Conservation (phyloP, 2,329 filamentous ascomycete species). For the Xylariomycetidae sp. region DNA sequence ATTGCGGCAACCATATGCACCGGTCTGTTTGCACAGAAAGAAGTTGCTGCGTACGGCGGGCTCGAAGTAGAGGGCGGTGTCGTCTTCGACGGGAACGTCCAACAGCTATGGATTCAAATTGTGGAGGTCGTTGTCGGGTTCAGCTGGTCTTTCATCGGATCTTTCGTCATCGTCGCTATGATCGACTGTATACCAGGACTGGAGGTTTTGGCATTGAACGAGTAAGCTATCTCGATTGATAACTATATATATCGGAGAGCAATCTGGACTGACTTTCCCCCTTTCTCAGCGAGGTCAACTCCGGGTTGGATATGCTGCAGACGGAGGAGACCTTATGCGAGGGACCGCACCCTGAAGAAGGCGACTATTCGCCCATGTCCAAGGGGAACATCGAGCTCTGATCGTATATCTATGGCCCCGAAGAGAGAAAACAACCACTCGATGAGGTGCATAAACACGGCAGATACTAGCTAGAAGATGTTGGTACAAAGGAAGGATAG, state of each 20-base stretch:
- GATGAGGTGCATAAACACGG: too few species aligned
- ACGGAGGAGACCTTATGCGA: constrained; percentile 44
- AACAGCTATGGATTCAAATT: constrained; percentile 45
- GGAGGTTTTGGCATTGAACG: constrained; percentile 46
- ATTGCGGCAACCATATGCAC: constrained; percentile 46
- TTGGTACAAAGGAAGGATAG: too few species aligned
- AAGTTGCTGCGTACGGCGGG: constrained; percentile 46
- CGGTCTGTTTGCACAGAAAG: constrained; percentile 44
- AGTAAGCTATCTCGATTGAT: constrained; percentile 31
- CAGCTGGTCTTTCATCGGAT: constrained; percentile 44
- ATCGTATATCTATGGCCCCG: too few species aligned
- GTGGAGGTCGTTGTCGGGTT: constrained; percentile 48
- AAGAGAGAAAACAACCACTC: too few species aligned
- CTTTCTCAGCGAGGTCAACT: constrained; percentile 36
- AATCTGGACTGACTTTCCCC: constrained; percentile 5
- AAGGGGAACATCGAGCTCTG: constrained; percentile 12
- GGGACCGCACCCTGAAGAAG: constrained; percentile 17
- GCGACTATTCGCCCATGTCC: constrained; percentile 15
- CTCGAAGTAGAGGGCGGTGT: constrained; percentile 45
- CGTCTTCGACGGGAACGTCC: constrained; percentile 47
- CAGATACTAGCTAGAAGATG: too few species aligned
- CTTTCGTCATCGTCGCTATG: constrained; percentile 43
- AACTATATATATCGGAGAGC: neutral
- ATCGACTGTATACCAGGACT: constrained; percentile 49
- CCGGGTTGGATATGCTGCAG: constrained; percentile 44